Evolutionary conservation across 1,284 basidiomycete genomes (phyloP).

Genomic region (Golubevia pallescens): DNA sequence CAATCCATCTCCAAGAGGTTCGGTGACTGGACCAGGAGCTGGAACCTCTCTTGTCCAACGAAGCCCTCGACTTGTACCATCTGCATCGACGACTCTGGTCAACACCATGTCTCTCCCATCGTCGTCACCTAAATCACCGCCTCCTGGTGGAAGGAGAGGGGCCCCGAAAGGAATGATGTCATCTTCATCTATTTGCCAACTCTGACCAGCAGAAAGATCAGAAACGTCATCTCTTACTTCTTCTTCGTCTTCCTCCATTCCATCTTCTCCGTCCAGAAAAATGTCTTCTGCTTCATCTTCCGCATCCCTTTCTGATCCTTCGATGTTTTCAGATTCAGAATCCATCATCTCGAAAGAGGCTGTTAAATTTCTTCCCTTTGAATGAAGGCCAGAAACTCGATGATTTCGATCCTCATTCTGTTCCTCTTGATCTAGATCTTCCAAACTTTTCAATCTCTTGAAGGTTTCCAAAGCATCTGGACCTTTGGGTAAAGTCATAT

Average conservation of each 20-base stretch:
- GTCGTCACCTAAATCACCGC: no score
- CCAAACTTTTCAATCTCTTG: background rate
- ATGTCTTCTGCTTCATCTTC: background rate
- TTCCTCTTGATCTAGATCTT: background rate
- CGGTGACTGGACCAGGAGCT: no score
- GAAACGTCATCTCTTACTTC: slow-evolving; percentile 1
- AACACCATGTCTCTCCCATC: no score
- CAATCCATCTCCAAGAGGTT: no score
- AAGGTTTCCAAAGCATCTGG: background rate
- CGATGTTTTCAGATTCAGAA: background rate
- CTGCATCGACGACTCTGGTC: no score
- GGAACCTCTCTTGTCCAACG: no score
- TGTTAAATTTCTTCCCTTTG: background rate
- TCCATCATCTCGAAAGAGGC: background rate
- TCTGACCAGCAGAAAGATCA: no score
- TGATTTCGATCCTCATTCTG: background rate
- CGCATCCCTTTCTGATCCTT: background rate
- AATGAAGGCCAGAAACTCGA: background rate
- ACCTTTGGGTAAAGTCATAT: background rate
- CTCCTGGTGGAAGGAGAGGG: no score
- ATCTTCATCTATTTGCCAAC: no score
- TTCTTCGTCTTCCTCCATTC: slow-evolving; percentile 23
- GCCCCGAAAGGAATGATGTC: no score
- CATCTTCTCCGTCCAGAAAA: background rate
- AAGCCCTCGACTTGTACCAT: no score